phyloP scores from a whole-genome alignment of 306 rosid species.

The Adenanthera pavonina region DNA sequence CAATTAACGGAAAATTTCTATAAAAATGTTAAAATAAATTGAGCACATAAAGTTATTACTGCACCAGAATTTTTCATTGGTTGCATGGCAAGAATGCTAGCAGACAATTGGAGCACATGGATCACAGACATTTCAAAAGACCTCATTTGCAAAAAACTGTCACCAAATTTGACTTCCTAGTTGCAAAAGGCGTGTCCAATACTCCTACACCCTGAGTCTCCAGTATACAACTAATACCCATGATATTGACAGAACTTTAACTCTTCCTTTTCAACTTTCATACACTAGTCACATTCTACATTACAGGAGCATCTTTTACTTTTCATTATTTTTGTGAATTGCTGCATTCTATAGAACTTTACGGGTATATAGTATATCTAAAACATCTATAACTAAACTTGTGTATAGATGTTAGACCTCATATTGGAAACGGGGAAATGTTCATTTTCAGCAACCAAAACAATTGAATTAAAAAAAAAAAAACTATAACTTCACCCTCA shows the following conservation, averaged over 20 bases:
- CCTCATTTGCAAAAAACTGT: not conserved
- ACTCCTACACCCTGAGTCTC: not conserved
- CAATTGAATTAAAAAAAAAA: constrained; percentile 14
- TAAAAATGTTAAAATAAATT: not conserved
- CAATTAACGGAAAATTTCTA: not conserved
- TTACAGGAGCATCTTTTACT: not conserved
- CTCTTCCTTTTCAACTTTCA: not conserved
- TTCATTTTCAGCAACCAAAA: not conserved
- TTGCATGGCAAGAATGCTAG: not conserved
- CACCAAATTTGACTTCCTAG: not conserved
- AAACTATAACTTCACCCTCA: constrained; percentile 2
- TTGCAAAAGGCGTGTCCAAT: not conserved
- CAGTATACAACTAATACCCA: not conserved
- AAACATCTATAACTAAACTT: not conserved
- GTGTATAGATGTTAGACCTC: constrained; percentile 1
- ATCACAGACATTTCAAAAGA: not conserved
- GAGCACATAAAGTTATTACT: not conserved
- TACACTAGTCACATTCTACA: not conserved
- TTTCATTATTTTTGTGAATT: not conserved
- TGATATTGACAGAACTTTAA: not conserved
- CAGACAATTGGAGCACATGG: not conserved
- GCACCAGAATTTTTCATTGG: not conserved
- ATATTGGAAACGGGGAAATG: constrained; percentile 1
- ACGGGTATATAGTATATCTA: not conserved
- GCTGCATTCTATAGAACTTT: not conserved